Percentiles rank a stretch among this genome's conserved stretches.
Evolutionary conservation across 768 basidiomycete species (phyloP).

Genomic region (Hygrocybe coccinea): DNA sequence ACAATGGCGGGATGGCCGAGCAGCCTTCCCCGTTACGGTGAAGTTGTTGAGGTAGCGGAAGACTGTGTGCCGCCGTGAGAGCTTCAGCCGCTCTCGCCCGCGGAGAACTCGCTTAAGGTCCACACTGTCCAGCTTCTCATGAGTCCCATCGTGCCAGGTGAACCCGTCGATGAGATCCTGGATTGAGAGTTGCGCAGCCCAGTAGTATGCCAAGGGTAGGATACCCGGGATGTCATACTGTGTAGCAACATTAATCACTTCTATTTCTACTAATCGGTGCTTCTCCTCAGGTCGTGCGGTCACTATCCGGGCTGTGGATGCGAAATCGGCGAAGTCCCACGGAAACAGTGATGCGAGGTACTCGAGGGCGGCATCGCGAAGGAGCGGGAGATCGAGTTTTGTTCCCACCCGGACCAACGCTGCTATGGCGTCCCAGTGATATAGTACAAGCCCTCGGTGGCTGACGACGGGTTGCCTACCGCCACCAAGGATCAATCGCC

Average conservation of each 20-base stretch:
- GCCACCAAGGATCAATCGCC: neutral
- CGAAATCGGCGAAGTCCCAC: neutral
- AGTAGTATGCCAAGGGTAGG: too few species aligned
- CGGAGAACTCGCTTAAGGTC: constrained; percentile 12
- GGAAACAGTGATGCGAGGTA: constrained; percentile 13
- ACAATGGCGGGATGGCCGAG: constrained; percentile 5
- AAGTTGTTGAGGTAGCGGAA: constrained; percentile 16
- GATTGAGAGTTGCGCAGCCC: too few species aligned
- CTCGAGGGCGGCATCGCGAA: constrained; percentile 11
- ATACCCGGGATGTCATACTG: constrained; percentile 11
- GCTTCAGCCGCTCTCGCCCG: constrained; percentile 16
- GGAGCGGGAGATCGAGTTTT: constrained; percentile 7
- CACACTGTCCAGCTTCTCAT: neutral
- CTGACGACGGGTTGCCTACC: neutral
- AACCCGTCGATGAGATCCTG: too few species aligned
- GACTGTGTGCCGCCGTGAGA: constrained; percentile 13
- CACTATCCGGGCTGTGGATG: constrained; percentile 7
- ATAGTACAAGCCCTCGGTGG: neutral
- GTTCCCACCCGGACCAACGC: constrained; percentile 10
- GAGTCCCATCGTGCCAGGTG: too few species aligned
- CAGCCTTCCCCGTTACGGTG: constrained; percentile 4
- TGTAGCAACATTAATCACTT: constrained; percentile 16
- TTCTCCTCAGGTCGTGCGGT: constrained; percentile 6
- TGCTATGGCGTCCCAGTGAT: constrained; percentile 8
- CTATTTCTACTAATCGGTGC: constrained; percentile 14